These are phyloP conservation scores for Aspergillus sparsus DNA, from an alignment of 495 filamentous ascomycete species.

Conservation along the genomic window DNA sequence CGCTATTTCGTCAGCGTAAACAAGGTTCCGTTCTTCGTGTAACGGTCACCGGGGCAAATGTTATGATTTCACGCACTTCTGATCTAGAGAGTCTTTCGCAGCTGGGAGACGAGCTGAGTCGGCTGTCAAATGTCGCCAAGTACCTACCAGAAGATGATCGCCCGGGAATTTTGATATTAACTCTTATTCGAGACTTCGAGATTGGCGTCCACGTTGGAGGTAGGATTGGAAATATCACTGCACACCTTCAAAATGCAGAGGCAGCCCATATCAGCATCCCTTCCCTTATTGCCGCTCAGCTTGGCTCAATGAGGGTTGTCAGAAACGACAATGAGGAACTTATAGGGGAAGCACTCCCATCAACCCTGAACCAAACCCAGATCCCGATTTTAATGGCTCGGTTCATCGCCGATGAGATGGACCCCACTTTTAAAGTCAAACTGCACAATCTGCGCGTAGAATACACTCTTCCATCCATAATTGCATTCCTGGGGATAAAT, in stretches of 20 bases:
- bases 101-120: conserved; percentile 74
- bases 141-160: conserved; percentile 96
- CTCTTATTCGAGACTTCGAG: conserved; percentile 62
- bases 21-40: conserved; percentile 84
- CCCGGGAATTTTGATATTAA: conserved; percentile 80
- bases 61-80: conserved; percentile 57
- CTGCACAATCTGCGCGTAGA: conserved; percentile 78
- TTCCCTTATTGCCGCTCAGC: conserved; percentile 71
- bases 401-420: conserved; percentile 90
- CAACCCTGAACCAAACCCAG: conserved; percentile 26
- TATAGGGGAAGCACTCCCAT: conserved; percentile 53
- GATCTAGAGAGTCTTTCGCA: conserved; percentile 64
- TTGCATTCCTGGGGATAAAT: conserved; percentile 70
- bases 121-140: conserved; percentile 83
- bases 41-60: conserved; percentile 60
- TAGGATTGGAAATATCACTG: conserved; percentile 63
- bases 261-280: conserved; percentile 84
- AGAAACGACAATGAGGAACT: conserved; percentile 73
- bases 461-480: conserved; percentile 78
- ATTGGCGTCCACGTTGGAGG: conserved; percentile 59
- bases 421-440: conserved; percentile 85
- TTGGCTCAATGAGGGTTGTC: conserved; percentile 57
- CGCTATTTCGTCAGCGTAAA: conserved; percentile 80
- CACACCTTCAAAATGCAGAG: conserved; percentile 61
- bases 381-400: conserved; percentile 73